Percentiles rank a stretch among this genome's conserved stretches.
These are phyloP conservation scores for Evernia prunastri DNA, from an alignment of 495 filamentous ascomycete genomes.

Conservation along the genomic window DNA sequence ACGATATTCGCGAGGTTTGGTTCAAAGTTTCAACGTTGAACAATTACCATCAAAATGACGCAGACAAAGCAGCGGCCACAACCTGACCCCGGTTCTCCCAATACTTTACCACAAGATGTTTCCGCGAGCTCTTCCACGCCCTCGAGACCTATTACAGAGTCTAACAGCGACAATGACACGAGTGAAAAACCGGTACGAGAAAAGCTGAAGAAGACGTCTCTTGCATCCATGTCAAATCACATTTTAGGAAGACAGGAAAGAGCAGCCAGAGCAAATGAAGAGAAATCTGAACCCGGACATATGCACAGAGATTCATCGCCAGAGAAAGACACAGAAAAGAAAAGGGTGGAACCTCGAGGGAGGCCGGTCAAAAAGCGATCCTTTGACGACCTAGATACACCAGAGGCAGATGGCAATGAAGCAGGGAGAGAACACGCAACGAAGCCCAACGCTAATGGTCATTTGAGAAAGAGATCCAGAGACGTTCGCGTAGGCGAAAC, in stretches of 20 bases:
- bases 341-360: conserved; percentile 28
- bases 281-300: not conserved
- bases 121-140: conserved; percentile 4
- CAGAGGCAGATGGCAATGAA: not conserved
- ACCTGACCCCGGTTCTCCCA: not conserved
- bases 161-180: conserved; percentile 41
- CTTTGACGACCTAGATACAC: conserved; percentile 34
- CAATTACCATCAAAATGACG: conserved; percentile 11
- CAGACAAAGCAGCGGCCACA: conserved; percentile 5
- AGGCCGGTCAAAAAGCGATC: conserved; percentile 49
- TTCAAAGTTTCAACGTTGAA: not conserved
- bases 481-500: conserved; percentile 30
- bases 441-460: conserved; percentile 21
- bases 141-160: conserved; percentile 12
- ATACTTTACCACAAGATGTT: not conserved
- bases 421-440: not conserved
- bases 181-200: conserved; percentile 54
- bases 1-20: not conserved
- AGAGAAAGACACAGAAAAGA: conserved; percentile 7
- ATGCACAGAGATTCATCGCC: not conserved
- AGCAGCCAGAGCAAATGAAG: conserved; percentile 23
- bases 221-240: conserved; percentile 37
- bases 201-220: conserved; percentile 55
- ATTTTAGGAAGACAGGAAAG: conserved; percentile 14
- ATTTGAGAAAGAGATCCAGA: conserved; percentile 43